Evolutionary conservation across 2,329 filamentous ascomycete genomes (phyloP).

Genomic region (Phialophora expanda): DNA sequence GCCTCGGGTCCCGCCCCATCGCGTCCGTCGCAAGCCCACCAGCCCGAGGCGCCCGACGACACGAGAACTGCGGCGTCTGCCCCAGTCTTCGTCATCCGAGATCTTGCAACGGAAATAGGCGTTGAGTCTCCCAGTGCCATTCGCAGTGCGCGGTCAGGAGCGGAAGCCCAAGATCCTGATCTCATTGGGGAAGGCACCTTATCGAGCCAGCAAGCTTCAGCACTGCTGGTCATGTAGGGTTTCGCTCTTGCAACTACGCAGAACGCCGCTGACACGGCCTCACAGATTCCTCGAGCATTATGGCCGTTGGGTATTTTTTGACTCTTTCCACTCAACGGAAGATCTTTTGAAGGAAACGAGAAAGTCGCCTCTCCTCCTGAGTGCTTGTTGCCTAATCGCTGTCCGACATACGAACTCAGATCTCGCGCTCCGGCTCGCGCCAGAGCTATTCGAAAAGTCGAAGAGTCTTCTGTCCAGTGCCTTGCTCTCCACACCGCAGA

Average conservation of each 20-base stretch:
- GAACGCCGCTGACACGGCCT: background rate
- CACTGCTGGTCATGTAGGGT: constrained; percentile 38
- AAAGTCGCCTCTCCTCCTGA: constrained; percentile 48
- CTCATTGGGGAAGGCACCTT: constrained; percentile 42
- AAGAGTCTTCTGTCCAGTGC: constrained; percentile 41
- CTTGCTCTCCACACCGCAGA: constrained; percentile 48
- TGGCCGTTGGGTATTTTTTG: constrained; percentile 51
- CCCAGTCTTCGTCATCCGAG: constrained; percentile 44
- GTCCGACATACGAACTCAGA: constrained; percentile 51
- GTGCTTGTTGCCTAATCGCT: constrained; percentile 50
- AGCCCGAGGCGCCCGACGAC: background rate
- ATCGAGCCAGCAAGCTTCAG: constrained; percentile 35
- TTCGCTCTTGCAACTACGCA: background rate
- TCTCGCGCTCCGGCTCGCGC: constrained; percentile 46
- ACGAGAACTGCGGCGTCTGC: constrained; percentile 30
- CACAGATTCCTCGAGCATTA: constrained; percentile 49
- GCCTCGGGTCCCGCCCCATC: constrained; percentile 1
- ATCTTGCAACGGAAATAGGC: constrained; percentile 42
- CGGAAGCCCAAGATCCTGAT: constrained; percentile 30
- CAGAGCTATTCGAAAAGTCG: constrained; percentile 48
- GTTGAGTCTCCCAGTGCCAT: constrained; percentile 31
- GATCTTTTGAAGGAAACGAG: constrained; percentile 44
- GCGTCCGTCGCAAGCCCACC: constrained; percentile 2
- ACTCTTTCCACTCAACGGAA: constrained; percentile 40
- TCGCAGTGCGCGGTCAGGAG: constrained; percentile 9